Evolutionary conservation across 2,329 filamentous ascomycete genomes (phyloP).

Genomic region (Dothistroma septosporum): DNA sequence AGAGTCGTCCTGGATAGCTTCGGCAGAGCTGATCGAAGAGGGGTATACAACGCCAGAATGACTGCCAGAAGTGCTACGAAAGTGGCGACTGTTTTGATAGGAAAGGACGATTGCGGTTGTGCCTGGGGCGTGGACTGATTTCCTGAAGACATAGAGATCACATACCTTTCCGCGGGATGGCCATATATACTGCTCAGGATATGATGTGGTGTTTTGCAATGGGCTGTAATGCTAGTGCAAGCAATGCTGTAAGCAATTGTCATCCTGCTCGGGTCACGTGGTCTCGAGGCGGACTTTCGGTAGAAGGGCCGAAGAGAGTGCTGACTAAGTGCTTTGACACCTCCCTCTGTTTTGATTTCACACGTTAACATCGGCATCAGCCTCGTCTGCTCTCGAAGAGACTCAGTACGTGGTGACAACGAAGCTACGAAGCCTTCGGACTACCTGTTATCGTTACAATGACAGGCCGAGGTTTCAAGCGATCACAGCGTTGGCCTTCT

Average conservation of each 20-base stretch:
- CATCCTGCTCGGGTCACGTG: neutral
- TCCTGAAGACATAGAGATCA: slow-evolving; percentile 26
- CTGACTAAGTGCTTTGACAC: neutral
- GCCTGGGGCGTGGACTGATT: slow-evolving; percentile 7
- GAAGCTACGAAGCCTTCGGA: neutral
- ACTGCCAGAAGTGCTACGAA: slow-evolving; percentile 38
- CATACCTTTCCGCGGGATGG: slow-evolving; percentile 3
- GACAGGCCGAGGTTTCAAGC: neutral
- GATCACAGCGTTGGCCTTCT: neutral
- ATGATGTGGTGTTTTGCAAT: neutral
- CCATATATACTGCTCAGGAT: slow-evolving; percentile 15
- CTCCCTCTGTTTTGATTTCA: neutral
- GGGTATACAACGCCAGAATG: slow-evolving; percentile 45
- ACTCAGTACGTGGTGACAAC: neutral
- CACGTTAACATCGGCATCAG: neutral
- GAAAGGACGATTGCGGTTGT: slow-evolving; percentile 12
- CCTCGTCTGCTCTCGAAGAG: too few species aligned
- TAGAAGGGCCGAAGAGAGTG: neutral
- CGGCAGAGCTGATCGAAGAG: slow-evolving; percentile 37
- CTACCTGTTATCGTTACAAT: neutral
- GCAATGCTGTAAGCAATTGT: neutral
- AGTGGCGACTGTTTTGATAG: slow-evolving; percentile 29
- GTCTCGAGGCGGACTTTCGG: neutral
- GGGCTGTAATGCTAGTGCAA: neutral
- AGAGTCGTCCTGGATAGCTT: slow-evolving; percentile 27